Evolutionary conservation across 441 rosid species (phyloP), one percentile per base, ranked within the genome.

Genomic region (Croton laevigatus): DNA sequence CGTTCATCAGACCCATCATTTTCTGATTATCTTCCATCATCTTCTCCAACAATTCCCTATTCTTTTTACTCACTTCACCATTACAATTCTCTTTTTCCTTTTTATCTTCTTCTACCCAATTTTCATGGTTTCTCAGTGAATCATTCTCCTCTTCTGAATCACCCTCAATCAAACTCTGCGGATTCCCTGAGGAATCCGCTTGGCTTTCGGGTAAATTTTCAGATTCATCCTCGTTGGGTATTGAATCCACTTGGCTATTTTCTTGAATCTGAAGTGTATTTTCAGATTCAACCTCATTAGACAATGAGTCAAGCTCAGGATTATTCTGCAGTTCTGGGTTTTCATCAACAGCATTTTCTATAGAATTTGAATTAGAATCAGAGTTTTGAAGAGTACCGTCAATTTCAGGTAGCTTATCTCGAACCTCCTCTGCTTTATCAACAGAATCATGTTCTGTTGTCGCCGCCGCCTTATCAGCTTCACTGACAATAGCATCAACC

Each of bases 21-120:
- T 69, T 89, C 76, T 76, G 81, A 22, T 85, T 87, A 3, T 89
- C 91, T 76, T 83, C 85, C 79, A 78, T 14, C 83, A 86, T 84
- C 75, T 73, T 87, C 78, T 78, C 80, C 73, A 87, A 34, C 61
- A 82, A 11, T 65, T 81, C 80, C 62, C 66, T 60, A 16, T 55
- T 83, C 78, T 46, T 72, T 40, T 6, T 3, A 5, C 55, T 52
- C 64, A 57, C 80, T 3, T 54, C 45, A 34, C 68, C 49, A 38
- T 57, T 3, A 8, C 22, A 66, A 34, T 32, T 17, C 3, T 7
- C 34, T 32, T 49, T 20, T 22, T 8, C 59, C 44, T 58, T 38
- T 16, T 27, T 27, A 27, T 27, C 46, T 34, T 64, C 59, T 11
- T 14, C 36, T 10, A 5, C 19, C 0, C 5, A 19, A 20, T 44